Percentiles rank a stretch among this genome's conserved stretches.
Evolutionary conservation across 2,329 filamentous ascomycete genomes (phyloP).

Genomic region (Westerdykella sp.): DNA sequence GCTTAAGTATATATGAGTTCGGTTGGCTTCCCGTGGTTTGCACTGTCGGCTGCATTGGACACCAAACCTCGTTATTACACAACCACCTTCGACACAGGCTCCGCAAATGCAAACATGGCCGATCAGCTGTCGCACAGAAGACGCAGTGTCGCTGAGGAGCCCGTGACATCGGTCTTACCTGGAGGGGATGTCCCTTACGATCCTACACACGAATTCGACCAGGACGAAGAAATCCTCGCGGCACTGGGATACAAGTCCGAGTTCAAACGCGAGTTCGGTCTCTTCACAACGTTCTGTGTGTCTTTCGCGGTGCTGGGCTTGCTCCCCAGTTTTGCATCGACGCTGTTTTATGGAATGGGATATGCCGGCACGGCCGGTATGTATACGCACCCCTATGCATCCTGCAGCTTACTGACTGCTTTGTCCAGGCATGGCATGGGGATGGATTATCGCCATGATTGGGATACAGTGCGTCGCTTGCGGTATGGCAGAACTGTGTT

Average conservation of each 20-base stretch:
- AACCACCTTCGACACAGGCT: slow-evolving; percentile 4
- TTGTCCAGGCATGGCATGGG: slow-evolving; percentile 63
- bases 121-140: slow-evolving; percentile 5
- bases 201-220: slow-evolving; percentile 40
- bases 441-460: slow-evolving; percentile 66
- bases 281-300: slow-evolving; percentile 70
- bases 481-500: slow-evolving; percentile 60
- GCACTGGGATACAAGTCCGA: slow-evolving; percentile 58
- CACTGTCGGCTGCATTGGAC: slow-evolving; percentile 6
- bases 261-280: slow-evolving; percentile 64
- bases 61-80: slow-evolving; percentile 4
- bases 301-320: slow-evolving; percentile 67
- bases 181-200: slow-evolving; percentile 46
- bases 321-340: slow-evolving; percentile 65
- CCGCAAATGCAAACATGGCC: slow-evolving; percentile 3
- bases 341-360: slow-evolving; percentile 62
- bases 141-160: slow-evolving; percentile 41
- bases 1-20: slow-evolving; percentile 3
- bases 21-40: slow-evolving; percentile 5
- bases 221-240: slow-evolving; percentile 57
- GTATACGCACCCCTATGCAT: slow-evolving; percentile 4
- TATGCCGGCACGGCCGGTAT: slow-evolving; percentile 40
- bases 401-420: background rate
- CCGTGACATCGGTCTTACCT: slow-evolving; percentile 49
- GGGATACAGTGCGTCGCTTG: slow-evolving; percentile 66